Evolutionary conservation across 2,329 filamentous ascomycete genomes (phyloP), one percentile per base, ranked within the genome.

Genomic region (Botrytis galanthina): DNA sequence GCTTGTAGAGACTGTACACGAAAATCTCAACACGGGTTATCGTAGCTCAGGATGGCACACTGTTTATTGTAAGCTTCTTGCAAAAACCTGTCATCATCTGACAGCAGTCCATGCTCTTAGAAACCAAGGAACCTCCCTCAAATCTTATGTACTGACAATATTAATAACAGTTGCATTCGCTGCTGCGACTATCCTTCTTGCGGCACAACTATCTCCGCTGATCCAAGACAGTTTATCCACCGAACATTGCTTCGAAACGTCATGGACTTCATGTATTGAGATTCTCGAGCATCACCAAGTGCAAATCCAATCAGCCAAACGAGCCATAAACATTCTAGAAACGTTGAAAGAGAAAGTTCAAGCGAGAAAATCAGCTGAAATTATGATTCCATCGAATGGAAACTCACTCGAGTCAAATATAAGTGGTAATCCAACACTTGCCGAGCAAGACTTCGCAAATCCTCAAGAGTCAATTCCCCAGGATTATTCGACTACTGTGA

Each of bases 31-130:
- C 10, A 72, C 54, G 10, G 37, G 59, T 6, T 75, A 75, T 57
- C 57, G 73, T 44, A 75, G 70, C 48, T 73, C 77, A n/a, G 67
- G 62, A 16, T 78, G 77, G 77, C 75, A 77, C 67, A 74, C 51
- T 37, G 72, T 77, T 42, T 76, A 77, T 57, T 76, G 76, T 78
- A 71, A 73, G 75, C 60, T 48, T 68, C 18, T 35, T 32, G 1
- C 26, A 32, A 22, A 51, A 64, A 9, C 44, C 12, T 69, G 8
- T n/a, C 6, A n/a, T 26, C 46, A 37, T n/a, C 14, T 2, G 10
- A 37, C 22, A 26, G 60, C 26, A 42, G n/a, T 39, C 26, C 26
- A n/a, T 29, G 6, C 26, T 63, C n/a, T 44, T 63, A 1, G 26
- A 39, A 62, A 18, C 16, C 35, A 39, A 39, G 37, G 16, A n/a